Percentiles rank a stretch among this genome's conserved stretches.
These are phyloP conservation scores for Corynespora cassiicola DNA, from an alignment of 2,329 filamentous ascomycete species.

Conservation along the genomic window DNA sequence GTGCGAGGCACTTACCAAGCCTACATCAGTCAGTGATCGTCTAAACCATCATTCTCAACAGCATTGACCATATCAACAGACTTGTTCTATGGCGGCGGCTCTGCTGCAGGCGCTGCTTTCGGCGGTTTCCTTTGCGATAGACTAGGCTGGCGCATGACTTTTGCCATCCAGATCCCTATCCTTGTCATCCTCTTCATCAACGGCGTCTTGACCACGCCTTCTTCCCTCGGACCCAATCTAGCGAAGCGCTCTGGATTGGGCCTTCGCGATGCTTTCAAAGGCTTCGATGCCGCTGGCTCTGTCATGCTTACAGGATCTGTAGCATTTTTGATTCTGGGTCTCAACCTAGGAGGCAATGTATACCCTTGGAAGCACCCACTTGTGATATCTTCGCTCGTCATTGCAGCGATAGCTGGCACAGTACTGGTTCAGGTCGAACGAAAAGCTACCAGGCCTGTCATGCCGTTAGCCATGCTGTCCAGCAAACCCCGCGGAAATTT, in stretches of 20 bases:
- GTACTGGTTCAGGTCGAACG: constrained; percentile 52
- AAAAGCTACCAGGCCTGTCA: constrained; percentile 50
- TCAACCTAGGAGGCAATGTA: constrained; percentile 61
- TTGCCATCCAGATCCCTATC: constrained; percentile 58
- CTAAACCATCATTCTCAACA: too few relatives aligned
- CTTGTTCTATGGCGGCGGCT: constrained; percentile 63
- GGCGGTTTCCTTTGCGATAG: constrained; percentile 74
- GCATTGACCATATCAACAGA: constrained; percentile 45
- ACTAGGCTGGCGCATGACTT: constrained; percentile 78
- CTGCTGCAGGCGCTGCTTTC: constrained; percentile 67
- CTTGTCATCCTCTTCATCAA: constrained; percentile 54
- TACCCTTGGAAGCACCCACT: constrained; percentile 58
- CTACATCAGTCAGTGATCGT: constrained; percentile 53
- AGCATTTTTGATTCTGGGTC: constrained; percentile 56
- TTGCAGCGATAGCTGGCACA: constrained; percentile 47
- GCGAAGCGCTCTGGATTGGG: constrained; percentile 49
- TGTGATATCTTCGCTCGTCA: constrained; percentile 54
- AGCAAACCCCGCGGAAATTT: constrained; percentile 56
- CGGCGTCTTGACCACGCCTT: constrained; percentile 51
- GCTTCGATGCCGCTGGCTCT: constrained; percentile 59
- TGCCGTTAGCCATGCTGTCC: constrained; percentile 57
- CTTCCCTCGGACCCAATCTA: constrained; percentile 53
- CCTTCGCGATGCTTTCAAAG: constrained; percentile 51
- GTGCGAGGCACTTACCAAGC: constrained; percentile 76
- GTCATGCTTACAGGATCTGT: constrained; percentile 54